phyloP scores from a whole-genome alignment of 2,329 filamentous ascomycete species.

The Ophiostoma perfectum region DNA sequence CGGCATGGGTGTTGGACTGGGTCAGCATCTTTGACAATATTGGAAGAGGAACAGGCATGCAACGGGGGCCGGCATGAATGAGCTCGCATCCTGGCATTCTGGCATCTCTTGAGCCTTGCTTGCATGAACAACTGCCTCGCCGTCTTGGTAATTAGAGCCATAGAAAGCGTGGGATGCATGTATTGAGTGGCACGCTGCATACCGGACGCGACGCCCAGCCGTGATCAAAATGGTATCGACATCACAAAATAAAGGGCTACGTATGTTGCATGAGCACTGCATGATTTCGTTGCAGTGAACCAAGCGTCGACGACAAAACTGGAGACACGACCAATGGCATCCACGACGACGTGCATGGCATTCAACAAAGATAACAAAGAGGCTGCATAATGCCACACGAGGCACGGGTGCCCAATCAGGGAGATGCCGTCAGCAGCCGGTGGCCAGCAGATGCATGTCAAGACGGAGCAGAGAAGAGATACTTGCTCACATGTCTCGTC shows the following conservation, averaged over 20 bases:
- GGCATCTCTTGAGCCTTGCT: background rate
- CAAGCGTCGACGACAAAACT: background rate
- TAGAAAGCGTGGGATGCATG: background rate
- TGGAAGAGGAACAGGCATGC: background rate
- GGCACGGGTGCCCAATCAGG: constrained; percentile 10
- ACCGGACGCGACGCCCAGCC: background rate
- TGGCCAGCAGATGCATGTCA: background rate
- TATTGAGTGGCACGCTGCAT: background rate
- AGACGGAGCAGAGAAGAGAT: background rate
- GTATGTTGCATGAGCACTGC: background rate
- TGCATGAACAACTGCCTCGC: background rate
- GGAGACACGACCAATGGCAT: background rate
- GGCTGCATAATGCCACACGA: background rate
- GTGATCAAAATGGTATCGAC: background rate
- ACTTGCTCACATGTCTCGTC: constrained; percentile 11
- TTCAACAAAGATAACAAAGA: constrained; percentile 8
- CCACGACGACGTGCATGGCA: background rate
- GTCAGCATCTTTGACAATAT: background rate
- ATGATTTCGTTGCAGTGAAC: constrained; percentile 10
- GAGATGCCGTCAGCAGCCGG: constrained; percentile 10
- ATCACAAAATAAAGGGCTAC: too few relatives aligned
- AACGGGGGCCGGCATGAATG: constrained; percentile 6
- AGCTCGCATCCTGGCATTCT: background rate
- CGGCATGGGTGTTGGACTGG: background rate
- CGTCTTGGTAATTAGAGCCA: background rate